Percentiles rank a stretch among this genome's conserved stretches.
phyloP scores from a whole-genome alignment of 1,284 basidiomycete species.

The Thecaphora thlaspeos region DNA sequence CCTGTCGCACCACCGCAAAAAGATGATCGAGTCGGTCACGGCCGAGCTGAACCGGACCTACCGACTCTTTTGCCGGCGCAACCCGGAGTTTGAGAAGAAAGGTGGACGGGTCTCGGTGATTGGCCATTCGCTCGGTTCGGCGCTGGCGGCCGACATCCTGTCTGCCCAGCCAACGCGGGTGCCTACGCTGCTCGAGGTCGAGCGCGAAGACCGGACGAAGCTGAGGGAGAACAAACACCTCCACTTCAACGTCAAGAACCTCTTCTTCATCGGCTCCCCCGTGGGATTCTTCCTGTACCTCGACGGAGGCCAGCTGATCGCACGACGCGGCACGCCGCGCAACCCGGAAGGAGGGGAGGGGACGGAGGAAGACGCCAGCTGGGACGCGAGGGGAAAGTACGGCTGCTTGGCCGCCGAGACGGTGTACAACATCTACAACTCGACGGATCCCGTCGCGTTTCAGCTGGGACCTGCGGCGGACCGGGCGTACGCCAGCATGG shows the following conservation, averaged over 20 bases:
- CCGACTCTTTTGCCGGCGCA: conserved; percentile 64
- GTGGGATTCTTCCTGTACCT: conserved; percentile 64
- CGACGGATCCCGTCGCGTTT: conserved; percentile 59
- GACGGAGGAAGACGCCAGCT: conserved; percentile 56
- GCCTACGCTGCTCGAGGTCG: conserved; percentile 16
- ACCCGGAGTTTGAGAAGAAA: conserved; percentile 59
- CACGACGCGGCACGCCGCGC: conserved; percentile 61
- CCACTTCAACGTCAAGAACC: conserved; percentile 60
- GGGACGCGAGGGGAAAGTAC: conserved; percentile 59
- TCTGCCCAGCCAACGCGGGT: conserved; percentile 63
- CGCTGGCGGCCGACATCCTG: conserved; percentile 63
- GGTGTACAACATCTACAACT: conserved; percentile 60
- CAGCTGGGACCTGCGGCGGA: conserved; percentile 58
- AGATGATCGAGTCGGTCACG: conserved; percentile 61
- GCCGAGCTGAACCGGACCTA: conserved; percentile 59
- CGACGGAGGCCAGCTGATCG: conserved; percentile 63
- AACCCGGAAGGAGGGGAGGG: conserved; percentile 58
- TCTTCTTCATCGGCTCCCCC: conserved; percentile 65
- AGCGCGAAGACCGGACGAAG: conserved; percentile 3
- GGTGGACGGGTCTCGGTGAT: conserved; percentile 61
- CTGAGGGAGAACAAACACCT: conserved; percentile 23
- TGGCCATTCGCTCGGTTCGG: conserved; percentile 62
- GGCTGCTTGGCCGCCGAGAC: conserved; percentile 63
- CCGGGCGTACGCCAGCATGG: conserved; percentile 53
- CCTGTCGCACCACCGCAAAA: conserved; percentile 60